Percentiles rank a stretch among this genome's conserved stretches.
phyloP scores from a whole-genome alignment of 1,284 basidiomycete species.

The Sutorius eximius region DNA sequence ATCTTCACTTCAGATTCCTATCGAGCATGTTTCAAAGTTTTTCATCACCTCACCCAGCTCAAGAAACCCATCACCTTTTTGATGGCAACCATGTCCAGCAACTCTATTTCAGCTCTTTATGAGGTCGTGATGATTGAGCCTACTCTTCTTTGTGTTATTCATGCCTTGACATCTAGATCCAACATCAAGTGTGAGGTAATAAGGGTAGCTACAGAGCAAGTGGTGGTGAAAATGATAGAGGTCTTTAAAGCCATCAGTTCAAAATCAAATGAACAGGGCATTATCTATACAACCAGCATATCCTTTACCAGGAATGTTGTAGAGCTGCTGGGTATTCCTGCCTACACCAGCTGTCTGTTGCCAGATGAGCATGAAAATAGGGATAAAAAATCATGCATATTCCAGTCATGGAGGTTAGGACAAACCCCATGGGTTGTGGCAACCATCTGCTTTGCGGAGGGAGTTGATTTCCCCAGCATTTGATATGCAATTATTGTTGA shows the following conservation, averaged over 20 bases:
- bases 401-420: not conserved
- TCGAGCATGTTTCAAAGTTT: conserved; percentile 16
- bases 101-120: conserved; percentile 4
- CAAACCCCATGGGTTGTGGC: not conserved
- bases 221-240: not conserved
- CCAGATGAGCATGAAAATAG: not conserved
- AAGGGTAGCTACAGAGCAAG: too few species aligned
- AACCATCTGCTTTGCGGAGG: not conserved
- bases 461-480: not conserved
- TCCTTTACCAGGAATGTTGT: not conserved
- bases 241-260: not conserved
- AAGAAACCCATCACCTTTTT: not conserved
- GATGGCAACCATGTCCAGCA: conserved; percentile 8
- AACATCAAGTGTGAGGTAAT: conserved; percentile 2
- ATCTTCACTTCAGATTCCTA: conserved; percentile 12
- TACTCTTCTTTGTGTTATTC: not conserved
- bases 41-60: conserved; percentile 8
- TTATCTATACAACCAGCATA: not conserved
- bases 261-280: rapidly evolving
- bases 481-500: too few species aligned
- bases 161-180: not conserved
- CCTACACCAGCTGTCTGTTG: not conserved
- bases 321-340: not conserved
- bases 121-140: conserved; percentile 5
- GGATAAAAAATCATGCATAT: not conserved